These are phyloP conservation scores for Collybia mongolica DNA, from an alignment of 768 basidiomycete genomes.

Conservation along the genomic window DNA sequence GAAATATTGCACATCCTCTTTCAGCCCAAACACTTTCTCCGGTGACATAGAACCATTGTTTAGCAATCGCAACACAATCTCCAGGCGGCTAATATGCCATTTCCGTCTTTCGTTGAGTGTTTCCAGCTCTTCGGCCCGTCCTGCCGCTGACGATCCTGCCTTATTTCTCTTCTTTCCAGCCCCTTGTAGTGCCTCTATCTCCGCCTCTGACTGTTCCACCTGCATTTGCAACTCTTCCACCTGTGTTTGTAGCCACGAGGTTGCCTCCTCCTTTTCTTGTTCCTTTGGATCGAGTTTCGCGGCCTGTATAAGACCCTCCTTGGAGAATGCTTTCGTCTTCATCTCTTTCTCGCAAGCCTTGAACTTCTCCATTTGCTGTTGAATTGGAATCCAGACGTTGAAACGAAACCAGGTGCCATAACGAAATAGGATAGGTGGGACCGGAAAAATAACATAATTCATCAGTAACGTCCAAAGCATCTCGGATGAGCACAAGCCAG, in stretches of 20 bases:
- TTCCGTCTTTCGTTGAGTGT: slow-evolving; percentile 87
- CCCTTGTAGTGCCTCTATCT: slow-evolving; percentile 83
- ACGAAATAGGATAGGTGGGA: slow-evolving; percentile 19
- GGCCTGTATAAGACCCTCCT: slow-evolving; percentile 94
- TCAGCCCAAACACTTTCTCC: slow-evolving; percentile 78
- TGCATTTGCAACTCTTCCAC: slow-evolving; percentile 94
- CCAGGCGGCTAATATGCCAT: slow-evolving; percentile 93
- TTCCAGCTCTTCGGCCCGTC: slow-evolving; percentile 83
- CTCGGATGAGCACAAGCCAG: slow-evolving; percentile 4
- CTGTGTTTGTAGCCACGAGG: slow-evolving; percentile 80
- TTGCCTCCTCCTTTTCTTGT: slow-evolving; percentile 91
- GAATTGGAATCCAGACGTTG: slow-evolving; percentile 13
- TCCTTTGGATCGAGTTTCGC: slow-evolving; percentile 95
- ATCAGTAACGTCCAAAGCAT: slow-evolving; percentile 19
- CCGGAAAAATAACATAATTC: slow-evolving; percentile 18
- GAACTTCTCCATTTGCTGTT: slow-evolving; percentile 99
- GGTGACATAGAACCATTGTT: slow-evolving; percentile 89
- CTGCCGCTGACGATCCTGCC: slow-evolving; percentile 58
- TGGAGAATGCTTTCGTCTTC: slow-evolving; percentile 99
- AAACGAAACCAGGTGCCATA: slow-evolving; percentile 20
- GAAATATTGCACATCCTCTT: slow-evolving; percentile 96
- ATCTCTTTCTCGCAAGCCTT: slow-evolving; percentile 99
- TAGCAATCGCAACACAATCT: slow-evolving; percentile 88
- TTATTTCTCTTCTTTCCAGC: slow-evolving; percentile 85
- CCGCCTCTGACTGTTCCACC: slow-evolving; percentile 92